Conservation (phyloP, 345 rosid genomes). For the Excoecaria agallocha region DNA sequence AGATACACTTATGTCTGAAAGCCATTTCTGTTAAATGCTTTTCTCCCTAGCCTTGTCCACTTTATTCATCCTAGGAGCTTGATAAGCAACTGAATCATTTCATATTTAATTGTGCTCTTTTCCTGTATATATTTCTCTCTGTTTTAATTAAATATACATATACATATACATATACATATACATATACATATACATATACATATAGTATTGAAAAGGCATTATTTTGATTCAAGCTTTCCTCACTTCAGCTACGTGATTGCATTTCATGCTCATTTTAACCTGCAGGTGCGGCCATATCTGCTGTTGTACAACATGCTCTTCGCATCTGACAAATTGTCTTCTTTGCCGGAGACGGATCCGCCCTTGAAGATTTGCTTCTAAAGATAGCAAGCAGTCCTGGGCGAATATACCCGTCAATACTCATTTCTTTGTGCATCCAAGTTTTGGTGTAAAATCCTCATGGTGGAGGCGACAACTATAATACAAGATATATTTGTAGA, state of each 20-base stretch:
- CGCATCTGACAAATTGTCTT: conserved; percentile 69
- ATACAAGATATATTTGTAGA: conserved; percentile 7
- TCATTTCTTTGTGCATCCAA: not conserved
- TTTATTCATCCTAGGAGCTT: not conserved
- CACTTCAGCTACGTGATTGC: not conserved
- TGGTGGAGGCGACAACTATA: not conserved
- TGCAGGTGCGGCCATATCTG: conserved; percentile 98
- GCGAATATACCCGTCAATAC: not conserved
- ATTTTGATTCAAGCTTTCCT: no score
- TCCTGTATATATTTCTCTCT: not conserved
- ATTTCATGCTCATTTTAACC: conserved; percentile 7
- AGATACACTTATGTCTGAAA: not conserved
- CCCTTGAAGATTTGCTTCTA: conserved; percentile 40
- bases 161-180: not conserved
- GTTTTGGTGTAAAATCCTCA: not conserved
- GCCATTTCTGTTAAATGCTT: not conserved
- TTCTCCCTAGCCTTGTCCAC: not conserved
- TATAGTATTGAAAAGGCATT: not conserved
- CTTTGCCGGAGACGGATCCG: conserved; percentile 86
- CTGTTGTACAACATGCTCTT: conserved; percentile 74
- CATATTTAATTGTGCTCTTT: not conserved
- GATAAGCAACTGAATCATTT: not conserved
- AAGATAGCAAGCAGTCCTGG: conserved; percentile 1
- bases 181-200: not conserved
- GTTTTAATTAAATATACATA: no score